Evolutionary conservation across 345 rosid genomes (phyloP), one percentile per base, ranked within the genome.

Genomic region (Gossypium sturtianum): DNA sequence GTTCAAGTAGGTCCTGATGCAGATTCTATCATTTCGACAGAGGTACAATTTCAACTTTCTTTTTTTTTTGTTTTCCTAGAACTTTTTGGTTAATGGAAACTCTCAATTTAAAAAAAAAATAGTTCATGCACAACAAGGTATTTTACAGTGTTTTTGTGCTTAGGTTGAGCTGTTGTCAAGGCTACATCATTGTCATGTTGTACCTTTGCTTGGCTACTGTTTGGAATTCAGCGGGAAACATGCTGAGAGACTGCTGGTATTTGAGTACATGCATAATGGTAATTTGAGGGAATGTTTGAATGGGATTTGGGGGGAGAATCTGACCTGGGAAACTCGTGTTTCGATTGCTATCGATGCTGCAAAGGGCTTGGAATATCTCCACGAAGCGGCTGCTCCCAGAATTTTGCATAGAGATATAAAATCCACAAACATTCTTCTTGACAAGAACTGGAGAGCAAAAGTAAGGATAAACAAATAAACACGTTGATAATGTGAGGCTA

Each of bases 381-480:
- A 94, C 29, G 98, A 92, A 83, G 97, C 97, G 23, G 98, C 97
- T 66, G 97, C 97, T 70, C 98, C 98, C 48, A 88, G 90, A 91
- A 91, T 94, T 83, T 84, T 94, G 86, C 97, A 94, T 70, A 81
- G 98, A 76, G 98, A 94, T 83, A 89, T 94, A 82, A 94, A 94
- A 80, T 92, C 98, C 34, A 87, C 97, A n/a, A 94, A 92, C 68
- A 94, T 94, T 75, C 98, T 94, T 51, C 86, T 94, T 34, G 97
- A 90, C 79, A 88, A 86, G 72, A 87, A 83, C 68, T 88, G 97
- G 93, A 88, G 86, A 74, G 97, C 98, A 6, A 94, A 92, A 84
- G 98, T 93, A 80, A 85, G 89, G 54, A 71, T 51, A 22, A 13
- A 17, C 44, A 25, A 15, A 61, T 61, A 6, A 13, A 58, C 12